Percentiles rank a stretch among this genome's conserved stretches.
These are phyloP conservation scores for Neurospora africana DNA, from an alignment of 495 filamentous ascomycete species.

Conservation along the genomic window DNA sequence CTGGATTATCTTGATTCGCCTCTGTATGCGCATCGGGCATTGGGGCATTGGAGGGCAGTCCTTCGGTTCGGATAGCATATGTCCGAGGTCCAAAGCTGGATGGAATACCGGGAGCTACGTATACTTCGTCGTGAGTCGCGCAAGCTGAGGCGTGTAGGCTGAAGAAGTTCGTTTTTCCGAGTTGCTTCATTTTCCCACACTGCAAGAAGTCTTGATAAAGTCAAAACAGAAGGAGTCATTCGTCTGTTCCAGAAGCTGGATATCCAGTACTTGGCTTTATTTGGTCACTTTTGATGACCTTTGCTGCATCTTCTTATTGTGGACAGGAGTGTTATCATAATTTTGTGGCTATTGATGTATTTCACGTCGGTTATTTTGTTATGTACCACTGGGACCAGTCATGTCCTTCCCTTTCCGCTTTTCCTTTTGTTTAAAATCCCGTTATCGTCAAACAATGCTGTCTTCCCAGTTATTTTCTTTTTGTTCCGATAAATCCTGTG, in stretches of 20 bases:
- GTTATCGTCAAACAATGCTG: background rate
- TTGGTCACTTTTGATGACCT: too few species aligned
- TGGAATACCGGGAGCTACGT: background rate
- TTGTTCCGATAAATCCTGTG: background rate
- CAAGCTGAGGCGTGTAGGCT: background rate
- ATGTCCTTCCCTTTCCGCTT: background rate
- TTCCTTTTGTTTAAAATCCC: background rate
- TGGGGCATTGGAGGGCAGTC: background rate
- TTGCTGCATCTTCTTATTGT: too few species aligned
- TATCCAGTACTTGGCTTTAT: background rate
- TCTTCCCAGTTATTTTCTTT: background rate
- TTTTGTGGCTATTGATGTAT: background rate
- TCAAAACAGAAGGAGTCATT: background rate
- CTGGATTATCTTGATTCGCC: background rate
- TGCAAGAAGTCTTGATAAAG: background rate
- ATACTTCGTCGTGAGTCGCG: background rate
- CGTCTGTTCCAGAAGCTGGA: background rate
- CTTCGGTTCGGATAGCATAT: background rate
- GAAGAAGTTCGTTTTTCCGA: background rate
- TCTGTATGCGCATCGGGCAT: background rate
- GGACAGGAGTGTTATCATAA: too few species aligned
- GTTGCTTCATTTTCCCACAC: background rate
- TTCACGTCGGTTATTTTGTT: background rate
- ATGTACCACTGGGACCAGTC: background rate
- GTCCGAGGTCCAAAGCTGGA: background rate